phyloP scores from a whole-genome alignment of 192 early-diverging fungal genomes.

The Podila minutissima region DNA sequence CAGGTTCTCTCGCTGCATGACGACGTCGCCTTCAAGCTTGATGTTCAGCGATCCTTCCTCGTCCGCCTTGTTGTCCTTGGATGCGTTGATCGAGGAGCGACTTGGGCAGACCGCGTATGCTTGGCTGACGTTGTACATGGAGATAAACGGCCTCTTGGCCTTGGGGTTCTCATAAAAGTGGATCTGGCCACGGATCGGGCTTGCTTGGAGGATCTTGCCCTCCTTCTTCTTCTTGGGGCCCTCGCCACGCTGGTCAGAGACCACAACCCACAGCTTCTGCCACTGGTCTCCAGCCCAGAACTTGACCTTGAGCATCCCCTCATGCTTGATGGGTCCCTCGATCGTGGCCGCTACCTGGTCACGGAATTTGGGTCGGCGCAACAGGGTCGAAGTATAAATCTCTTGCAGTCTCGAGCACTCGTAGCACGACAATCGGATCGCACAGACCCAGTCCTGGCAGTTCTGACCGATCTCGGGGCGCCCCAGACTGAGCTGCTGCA shows the following conservation, averaged over 20 bases:
- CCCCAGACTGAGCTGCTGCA: conserved; percentile 55
- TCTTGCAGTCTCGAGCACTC: conserved; percentile 81
- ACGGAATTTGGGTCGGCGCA: conserved; percentile 54
- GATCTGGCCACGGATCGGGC: conserved; percentile 57
- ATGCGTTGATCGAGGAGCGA: conserved; percentile 34
- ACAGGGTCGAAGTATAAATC: conserved; percentile 70
- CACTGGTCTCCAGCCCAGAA: conserved; percentile 61
- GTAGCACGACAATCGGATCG: conserved; percentile 78
- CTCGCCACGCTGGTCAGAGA: conserved; percentile 62
- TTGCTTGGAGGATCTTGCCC: conserved; percentile 53
- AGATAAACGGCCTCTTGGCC: conserved; percentile 58
- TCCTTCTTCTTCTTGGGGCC: conserved; percentile 56
- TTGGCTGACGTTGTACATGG: conserved; percentile 62
- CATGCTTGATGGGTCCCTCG: conserved; percentile 62
- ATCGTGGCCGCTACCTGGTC: conserved; percentile 61
- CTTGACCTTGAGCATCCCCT: conserved; percentile 65
- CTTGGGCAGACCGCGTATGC: conserved; percentile 66
- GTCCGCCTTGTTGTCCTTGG: conserved; percentile 43
- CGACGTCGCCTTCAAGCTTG: conserved; percentile 49
- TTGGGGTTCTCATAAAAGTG: conserved; percentile 63
- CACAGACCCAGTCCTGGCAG: conserved; percentile 75
- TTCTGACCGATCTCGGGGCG: conserved; percentile 57
- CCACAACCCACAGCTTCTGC: conserved; percentile 59
- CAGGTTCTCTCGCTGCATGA: conserved; percentile 44
- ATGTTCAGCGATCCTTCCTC: conserved; percentile 46